Base-by-base conservation (phyloP, 108 stramenopile species). In the Conticribra weissflogii region DNA sequence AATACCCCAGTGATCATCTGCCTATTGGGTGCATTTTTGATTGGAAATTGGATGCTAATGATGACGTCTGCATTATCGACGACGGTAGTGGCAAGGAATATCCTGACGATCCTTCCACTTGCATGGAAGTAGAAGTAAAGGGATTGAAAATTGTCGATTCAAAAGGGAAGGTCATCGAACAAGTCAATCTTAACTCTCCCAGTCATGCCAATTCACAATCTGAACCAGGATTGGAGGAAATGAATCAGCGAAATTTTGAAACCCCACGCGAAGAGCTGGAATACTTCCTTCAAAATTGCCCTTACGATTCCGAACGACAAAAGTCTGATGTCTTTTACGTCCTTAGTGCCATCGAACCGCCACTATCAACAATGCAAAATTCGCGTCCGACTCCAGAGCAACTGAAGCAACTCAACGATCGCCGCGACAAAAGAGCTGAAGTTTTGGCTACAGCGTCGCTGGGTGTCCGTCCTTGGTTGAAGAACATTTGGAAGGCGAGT, bases 21-120 rank as follows among this genome's bases (percentile, higher is more conserved):
- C 82, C 82, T 5, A 83, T 83, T 24, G 82, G 82, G 5, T 59
- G 67, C 15, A 59, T 79, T 1, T 83, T 83, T 36, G 73, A 75
- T 54, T 83, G 82, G 82, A 64, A 71, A 34, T 36, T 46, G 47
- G 73, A 69, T 56, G 25, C 53, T 15, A 21, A 30, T 19, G 46
- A 64, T 25, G 33, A 46, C 8, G 30, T 16, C 23, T 36, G 41
- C 18, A 19, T 30, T 31, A 1, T 32, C 21, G 68, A 48, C n/a
- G 30, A 49, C 24, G 8, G 9, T 15, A 29, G 7, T 34, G 12
- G 18, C 15, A 23, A 36, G 15, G 34, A 54, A 22, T n/a, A 23
- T 23, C 66, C 8, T 52, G 32, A 4, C 22, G 23, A 16, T 3
- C 5, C 23, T 15, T 29, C 7, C 17, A 23, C 17, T 21, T 56